Evolutionary conservation across 768 basidiomycete species (phyloP), one percentile per base, ranked within the genome.

Genomic region (Mycena vitilis): DNA sequence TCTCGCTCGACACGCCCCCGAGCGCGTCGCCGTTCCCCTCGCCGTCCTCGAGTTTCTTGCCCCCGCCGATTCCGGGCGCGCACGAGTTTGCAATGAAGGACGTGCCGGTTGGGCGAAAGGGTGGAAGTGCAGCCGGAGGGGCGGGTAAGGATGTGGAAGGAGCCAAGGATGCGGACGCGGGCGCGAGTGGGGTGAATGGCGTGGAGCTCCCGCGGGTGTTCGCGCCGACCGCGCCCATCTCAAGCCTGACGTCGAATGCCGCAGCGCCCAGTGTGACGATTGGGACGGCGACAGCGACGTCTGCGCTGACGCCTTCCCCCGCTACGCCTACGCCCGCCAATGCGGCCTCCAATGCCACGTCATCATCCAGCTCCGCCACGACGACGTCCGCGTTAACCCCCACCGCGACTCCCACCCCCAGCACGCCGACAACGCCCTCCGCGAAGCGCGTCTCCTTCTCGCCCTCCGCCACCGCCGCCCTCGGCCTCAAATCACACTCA

Each of bases 21-120:
- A 82, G 86, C 20, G 78, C 81, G 0, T 83, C 83, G 0, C 83
- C 83, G 9, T 86, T 85, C 65, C 91, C 90, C 0, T 90, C 89
- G 0, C 91, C 91, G 4, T 87, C 88, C 0, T 90, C 88, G 7
- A 83, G 88, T 0, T 92, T 92, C 71, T 73, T 91, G 3, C 89
- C 91, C 2, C 91, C 91, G 5, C 91, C 91, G 5, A 82, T 86
- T 5, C 89, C 88, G 1, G 86, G 86, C 4, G 82, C 86, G 37
- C 90, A 92, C 81, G 91, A 93, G 73, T 91, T 90, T 73, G 90
- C 89, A 15, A 73, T 86, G 45, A 84, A 83, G 66, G 82, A 83
- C 0, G 78, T 83, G 5, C 80, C 82, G 7, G 63, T 76, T 60
- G 76, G 78, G 25, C 30, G 34, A 12, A n/a, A 18, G 12, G 44